Evolutionary conservation across 2,329 filamentous ascomycete species (phyloP).

Genomic region (Fusarium solani-melongenae): DNA sequence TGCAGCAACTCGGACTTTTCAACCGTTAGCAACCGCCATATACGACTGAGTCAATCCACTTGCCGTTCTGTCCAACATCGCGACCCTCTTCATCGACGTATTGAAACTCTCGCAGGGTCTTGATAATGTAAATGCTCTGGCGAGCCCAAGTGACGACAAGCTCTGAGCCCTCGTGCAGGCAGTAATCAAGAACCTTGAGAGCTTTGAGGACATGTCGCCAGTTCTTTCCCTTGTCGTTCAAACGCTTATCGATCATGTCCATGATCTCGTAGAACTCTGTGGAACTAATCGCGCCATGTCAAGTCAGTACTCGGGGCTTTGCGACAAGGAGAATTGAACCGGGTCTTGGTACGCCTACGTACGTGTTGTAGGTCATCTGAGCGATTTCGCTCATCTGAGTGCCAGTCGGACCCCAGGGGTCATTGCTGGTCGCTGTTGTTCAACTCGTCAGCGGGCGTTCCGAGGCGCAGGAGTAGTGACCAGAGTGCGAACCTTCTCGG

Average conservation of each 20-base stretch:
- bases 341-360: slow-evolving; percentile 52
- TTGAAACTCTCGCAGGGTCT: slow-evolving; percentile 95
- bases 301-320: slow-evolving; percentile 30
- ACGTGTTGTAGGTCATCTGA: slow-evolving; percentile 98
- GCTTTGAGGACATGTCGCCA: slow-evolving; percentile 99
- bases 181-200: slow-evolving; percentile 97
- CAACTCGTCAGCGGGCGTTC: slow-evolving; percentile 29
- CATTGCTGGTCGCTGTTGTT: slow-evolving; percentile 91
- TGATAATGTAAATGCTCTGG: slow-evolving; percentile 99
- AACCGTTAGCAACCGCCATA: slow-evolving; percentile 28
- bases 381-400: slow-evolving; percentile 99
- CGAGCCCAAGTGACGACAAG: slow-evolving; percentile 97
- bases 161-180: slow-evolving; percentile 95
- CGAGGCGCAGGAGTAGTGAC: background rate
- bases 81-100: slow-evolving; percentile 95
- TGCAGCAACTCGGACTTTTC: slow-evolving; percentile 87
- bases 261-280: slow-evolving; percentile 99
- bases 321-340: background rate
- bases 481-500: slow-evolving; percentile 79
- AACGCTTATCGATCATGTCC: slow-evolving; percentile 98
- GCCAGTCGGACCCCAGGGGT: slow-evolving; percentile 97
- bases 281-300: slow-evolving; percentile 65
- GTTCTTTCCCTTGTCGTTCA: slow-evolving; percentile 99
- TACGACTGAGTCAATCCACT: slow-evolving; percentile 43
- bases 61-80: slow-evolving; percentile 97